Evolutionary conservation across 768 basidiomycete species (phyloP).

Genomic region (Termitomyces heimii): DNA sequence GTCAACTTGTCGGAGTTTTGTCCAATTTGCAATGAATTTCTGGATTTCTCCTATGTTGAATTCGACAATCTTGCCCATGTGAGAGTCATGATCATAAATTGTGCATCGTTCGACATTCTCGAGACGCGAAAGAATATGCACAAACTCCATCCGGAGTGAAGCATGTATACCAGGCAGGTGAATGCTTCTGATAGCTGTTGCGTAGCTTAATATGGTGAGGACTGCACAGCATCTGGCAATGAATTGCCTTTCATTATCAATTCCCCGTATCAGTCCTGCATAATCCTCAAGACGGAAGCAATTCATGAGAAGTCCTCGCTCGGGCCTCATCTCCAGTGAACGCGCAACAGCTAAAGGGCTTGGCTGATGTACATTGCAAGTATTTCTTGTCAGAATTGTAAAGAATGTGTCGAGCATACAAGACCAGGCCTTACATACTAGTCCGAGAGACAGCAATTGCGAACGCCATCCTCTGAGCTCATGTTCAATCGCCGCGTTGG

Average conservation of each 20-base stretch:
- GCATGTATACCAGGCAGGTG: constrained; percentile 4
- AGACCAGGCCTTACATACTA: constrained; percentile 11
- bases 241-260: constrained; percentile 2
- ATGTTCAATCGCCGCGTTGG: not conserved
- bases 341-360: not conserved
- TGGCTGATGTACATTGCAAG: not conserved
- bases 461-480: constrained; percentile 4
- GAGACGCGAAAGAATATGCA: not conserved
- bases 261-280: not conserved
- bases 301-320: constrained; percentile 6
- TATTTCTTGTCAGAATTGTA: not conserved
- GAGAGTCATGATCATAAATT: constrained; percentile 2
- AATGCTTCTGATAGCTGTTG: not conserved
- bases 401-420: constrained; percentile 11
- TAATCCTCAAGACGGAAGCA: constrained; percentile 5
- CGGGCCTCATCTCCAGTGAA: constrained; percentile 6
- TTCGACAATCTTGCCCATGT: constrained; percentile 1
- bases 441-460: constrained; percentile 1
- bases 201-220: constrained; percentile 5
- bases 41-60: constrained; percentile 5
- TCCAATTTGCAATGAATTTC: constrained; percentile 2
- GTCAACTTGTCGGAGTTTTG: not conserved
- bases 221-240: not conserved
- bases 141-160: not conserved
- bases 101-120: constrained; percentile 1